These are phyloP conservation scores for Paracamarosporium sp. DNA, from an alignment of 2,329 filamentous ascomycete species.

Conservation along the genomic window DNA sequence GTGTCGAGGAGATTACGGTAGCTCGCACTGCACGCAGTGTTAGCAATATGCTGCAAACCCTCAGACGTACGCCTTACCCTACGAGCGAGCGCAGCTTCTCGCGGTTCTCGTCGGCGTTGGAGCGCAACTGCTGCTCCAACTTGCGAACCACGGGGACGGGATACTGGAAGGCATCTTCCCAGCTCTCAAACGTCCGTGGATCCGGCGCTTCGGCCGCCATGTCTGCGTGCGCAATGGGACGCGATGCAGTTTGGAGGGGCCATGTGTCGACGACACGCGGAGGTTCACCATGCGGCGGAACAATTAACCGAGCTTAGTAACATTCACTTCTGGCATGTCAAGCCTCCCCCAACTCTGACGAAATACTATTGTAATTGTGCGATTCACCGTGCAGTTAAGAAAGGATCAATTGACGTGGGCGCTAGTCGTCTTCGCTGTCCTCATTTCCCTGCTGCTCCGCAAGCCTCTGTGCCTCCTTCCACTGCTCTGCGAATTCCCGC, in stretches of 20 bases:
- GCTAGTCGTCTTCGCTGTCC: slow-evolving; percentile 45
- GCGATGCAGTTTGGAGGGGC: not conserved
- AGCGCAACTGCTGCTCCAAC: slow-evolving; percentile 69
- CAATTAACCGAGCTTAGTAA: slow-evolving; percentile 4
- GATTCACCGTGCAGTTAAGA: no score
- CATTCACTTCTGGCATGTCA: not conserved
- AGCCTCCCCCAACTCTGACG: not conserved
- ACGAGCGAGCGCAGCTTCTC: slow-evolving; percentile 71
- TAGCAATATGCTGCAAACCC: slow-evolving; percentile 2
- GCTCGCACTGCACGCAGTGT: slow-evolving; percentile 57
- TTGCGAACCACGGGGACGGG: slow-evolving; percentile 68
- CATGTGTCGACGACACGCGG: slow-evolving; percentile 12
- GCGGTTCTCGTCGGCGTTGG: slow-evolving; percentile 67
- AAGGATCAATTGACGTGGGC: not conserved
- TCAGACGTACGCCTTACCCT: slow-evolving; percentile 56
- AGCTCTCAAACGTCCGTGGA: slow-evolving; percentile 62
- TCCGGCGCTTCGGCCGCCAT: slow-evolving; percentile 66
- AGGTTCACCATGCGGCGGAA: slow-evolving; percentile 4
- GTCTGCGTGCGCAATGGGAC: slow-evolving; percentile 1
- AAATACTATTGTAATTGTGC: no score
- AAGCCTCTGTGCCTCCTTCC: slow-evolving; percentile 54
- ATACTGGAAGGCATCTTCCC: slow-evolving; percentile 73
- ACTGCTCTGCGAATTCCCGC: slow-evolving; percentile 67
- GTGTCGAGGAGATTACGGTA: slow-evolving; percentile 92
- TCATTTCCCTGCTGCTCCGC: slow-evolving; percentile 49